Evolutionary conservation across 441 rosid genomes (phyloP), one percentile per base, ranked within the genome.

Genomic region (Populus hybrid): DNA sequence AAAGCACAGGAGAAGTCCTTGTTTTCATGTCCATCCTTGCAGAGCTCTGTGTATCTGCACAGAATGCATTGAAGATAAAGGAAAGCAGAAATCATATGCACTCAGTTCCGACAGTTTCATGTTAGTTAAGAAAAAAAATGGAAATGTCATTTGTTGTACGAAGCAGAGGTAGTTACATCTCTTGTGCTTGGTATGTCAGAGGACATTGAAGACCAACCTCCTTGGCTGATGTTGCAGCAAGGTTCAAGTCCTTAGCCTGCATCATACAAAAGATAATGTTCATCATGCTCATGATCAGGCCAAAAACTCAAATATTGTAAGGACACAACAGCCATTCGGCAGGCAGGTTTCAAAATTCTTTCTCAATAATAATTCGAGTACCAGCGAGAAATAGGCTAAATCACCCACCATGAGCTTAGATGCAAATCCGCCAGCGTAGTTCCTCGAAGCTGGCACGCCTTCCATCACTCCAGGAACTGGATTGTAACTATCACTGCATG

Each of bases 391-490:
- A 69, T 68, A 74, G 56, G 68, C 20, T 7, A 4, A 77, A 50
- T 53, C 56, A 77, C 79, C 71, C 81, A 93, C 99, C 99, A 95
- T 93, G 53, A 95, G 96, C 83, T 89, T 92, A 65, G 92, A 77
- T 72, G 98, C 83, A 73, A 94, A 94, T 38, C 99, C 99, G 2
- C 97, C 97, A 69, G 50, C 80, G 75, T 95, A 95, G 78, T 93
- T 88, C 82, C 88, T 86, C 64, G 98, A 86, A 85, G 99, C 89
- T 1, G 98, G 99, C 84, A 93, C 97, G 45, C 97, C 94, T 86
- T 88, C 84, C 99, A 93, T 92, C 64, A 93, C 98, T 78, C 99
- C 99, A 36, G 99, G 99, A 83, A 93, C 98, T 74, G 97, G 99
- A 79, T 95, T 95, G 73, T 95, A 93, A 71, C 85, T 79, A 82